Conservation (phyloP, 176 grass and related monocot species). For the Microstegium vimineum region DNA sequence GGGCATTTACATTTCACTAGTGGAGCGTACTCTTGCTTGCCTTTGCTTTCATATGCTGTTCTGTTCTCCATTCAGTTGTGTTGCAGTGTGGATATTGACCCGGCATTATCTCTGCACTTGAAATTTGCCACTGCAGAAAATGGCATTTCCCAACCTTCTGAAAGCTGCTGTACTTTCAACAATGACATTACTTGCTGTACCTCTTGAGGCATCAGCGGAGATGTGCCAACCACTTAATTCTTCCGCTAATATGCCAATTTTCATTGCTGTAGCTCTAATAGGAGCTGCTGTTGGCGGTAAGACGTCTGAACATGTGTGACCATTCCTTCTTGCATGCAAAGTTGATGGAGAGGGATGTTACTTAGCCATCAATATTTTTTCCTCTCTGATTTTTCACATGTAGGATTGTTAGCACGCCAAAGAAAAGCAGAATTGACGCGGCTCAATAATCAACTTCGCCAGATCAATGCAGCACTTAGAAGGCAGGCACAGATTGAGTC, state of each 20-base stretch:
- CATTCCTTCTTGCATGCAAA: not conserved
- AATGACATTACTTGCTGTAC: conserved; percentile 35
- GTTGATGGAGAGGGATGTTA: not conserved
- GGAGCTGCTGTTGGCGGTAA: conserved; percentile 59
- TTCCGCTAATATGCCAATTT: conserved; percentile 55
- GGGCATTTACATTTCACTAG: not conserved
- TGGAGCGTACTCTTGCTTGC: not conserved
- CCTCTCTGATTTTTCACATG: not conserved
- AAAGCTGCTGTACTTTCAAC: conserved; percentile 38
- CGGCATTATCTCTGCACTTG: not conserved
- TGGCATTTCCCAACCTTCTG: conserved; percentile 1
- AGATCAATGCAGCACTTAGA: conserved; percentile 55
- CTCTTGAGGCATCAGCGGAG: conserved; percentile 51
- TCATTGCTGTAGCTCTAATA: conserved; percentile 57
- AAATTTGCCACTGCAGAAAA: conserved; percentile 39
- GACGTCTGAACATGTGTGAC: not conserved
- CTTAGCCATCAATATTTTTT: not conserved
- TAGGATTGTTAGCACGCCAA: conserved; percentile 59
- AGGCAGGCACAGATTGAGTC: conserved; percentile 76
- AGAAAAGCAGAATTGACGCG: conserved; percentile 60
- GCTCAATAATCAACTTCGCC: conserved; percentile 62
- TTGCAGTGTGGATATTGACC: not conserved
- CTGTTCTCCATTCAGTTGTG: not conserved
- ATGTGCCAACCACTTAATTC: conserved; percentile 36
- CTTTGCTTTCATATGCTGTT: not conserved